A percentile compares a stretch with the other conserved stretches of the same genome.
Conservation (phyloP, 176 grass and related monocot genomes). For the Chrysopogon serrulatus region DNA sequence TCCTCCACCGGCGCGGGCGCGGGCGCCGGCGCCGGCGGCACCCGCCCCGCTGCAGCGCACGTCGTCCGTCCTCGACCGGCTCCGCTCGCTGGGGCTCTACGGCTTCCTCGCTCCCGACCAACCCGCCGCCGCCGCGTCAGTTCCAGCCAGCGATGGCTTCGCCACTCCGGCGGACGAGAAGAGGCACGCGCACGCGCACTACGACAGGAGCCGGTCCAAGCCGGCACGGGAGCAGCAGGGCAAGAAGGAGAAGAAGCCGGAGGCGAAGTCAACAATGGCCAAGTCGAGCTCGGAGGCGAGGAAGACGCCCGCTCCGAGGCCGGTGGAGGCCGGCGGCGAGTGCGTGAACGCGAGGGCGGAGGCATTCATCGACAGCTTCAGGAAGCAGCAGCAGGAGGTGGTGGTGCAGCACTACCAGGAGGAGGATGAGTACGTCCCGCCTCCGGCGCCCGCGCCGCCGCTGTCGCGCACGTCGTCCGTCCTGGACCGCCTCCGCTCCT, state of each 20-base stretch:
- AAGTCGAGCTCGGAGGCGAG: constrained; percentile 30
- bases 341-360: constrained; percentile 44
- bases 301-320: not conserved
- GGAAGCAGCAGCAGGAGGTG: constrained; percentile 39
- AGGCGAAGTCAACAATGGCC: constrained; percentile 1
- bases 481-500: constrained; percentile 67
- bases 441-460: constrained; percentile 10
- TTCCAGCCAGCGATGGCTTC: not conserved
- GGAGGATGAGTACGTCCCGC: constrained; percentile 16
- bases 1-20: not conserved
- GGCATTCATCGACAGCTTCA: constrained; percentile 64
- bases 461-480: constrained; percentile 43
- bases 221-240: constrained; percentile 13
- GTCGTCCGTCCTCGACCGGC: constrained; percentile 55
- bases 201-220: constrained; percentile 56
- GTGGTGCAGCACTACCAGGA: not conserved
- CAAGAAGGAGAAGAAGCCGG: constrained; percentile 17
- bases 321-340: not conserved
- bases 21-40: not conserved
- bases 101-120: constrained; percentile 29
- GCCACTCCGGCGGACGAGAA: not conserved
- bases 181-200: constrained; percentile 12
- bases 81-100: constrained; percentile 61
- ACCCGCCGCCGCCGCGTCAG: not conserved
- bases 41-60: constrained; percentile 30